Evolutionary conservation across 2,329 filamentous ascomycete genomes (phyloP).

Genomic region (Pestalotiopsis sp.): DNA sequence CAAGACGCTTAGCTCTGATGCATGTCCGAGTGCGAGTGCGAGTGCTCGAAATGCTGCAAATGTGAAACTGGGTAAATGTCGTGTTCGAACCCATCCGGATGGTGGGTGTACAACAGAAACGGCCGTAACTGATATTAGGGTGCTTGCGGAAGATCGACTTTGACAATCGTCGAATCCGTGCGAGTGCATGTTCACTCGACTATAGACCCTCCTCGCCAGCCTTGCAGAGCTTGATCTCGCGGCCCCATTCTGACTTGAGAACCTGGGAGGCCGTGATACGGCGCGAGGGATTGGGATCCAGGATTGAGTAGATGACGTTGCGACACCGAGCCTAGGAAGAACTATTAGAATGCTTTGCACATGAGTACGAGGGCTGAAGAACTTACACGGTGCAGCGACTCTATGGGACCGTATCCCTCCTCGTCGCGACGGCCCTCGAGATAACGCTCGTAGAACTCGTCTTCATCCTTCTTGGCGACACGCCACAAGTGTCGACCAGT

Average conservation of each 20-base stretch:
- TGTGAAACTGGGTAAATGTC: not conserved
- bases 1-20: conserved; percentile 9
- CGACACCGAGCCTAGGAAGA: conserved; percentile 82
- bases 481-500: conserved; percentile 96
- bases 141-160: not conserved
- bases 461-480: conserved; percentile 94
- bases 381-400: conserved; percentile 90
- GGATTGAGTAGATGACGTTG: conserved; percentile 98
- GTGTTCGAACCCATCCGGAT: conserved; percentile 10
- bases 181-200: conserved; percentile 2
- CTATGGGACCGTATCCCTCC: conserved; percentile 94
- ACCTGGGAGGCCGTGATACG: conserved; percentile 96
- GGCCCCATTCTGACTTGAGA: conserved; percentile 97
- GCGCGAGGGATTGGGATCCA: conserved; percentile 90
- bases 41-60: not conserved
- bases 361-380: not conserved
- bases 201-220: conserved; percentile 94
- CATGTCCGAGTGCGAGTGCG: not conserved
- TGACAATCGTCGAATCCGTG: not conserved
- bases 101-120: conserved; percentile 9
- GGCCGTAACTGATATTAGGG: not conserved
- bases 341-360: conserved; percentile 11
- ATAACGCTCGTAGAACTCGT: conserved; percentile 96
- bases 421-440: conserved; percentile 91
- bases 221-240: conserved; percentile 96